Evolutionary conservation across 495 filamentous ascomycete genomes (phyloP), one percentile per base, ranked within the genome.

Genomic region (Penicillium herquei): DNA sequence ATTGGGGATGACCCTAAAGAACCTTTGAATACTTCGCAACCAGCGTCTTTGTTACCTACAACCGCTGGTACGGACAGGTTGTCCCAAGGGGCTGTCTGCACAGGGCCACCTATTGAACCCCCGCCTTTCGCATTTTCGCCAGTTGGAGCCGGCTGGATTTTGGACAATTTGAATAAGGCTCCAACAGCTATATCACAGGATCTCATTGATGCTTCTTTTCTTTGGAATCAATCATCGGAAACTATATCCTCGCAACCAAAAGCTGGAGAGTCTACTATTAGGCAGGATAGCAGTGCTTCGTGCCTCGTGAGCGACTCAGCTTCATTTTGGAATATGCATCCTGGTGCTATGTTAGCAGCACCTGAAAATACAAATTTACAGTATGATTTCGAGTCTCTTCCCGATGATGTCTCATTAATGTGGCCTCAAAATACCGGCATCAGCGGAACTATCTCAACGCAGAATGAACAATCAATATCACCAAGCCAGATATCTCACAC

Each of bases 301-400:
- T 45, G 48, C 39, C 51, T 55, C 16, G 35, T 62, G 12, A 37
- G 51, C 12, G 47, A 62, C 42, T 42, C 58, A 6, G 54, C 58
- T 0, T 21, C 49, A 1, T 61, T 61, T 35, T 61, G 58, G 58
- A 54, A 44, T 13, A 50, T 57, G 21, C 45, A 54, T 30, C 40
- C 50, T 6, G 42, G 54, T 11, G 9, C 39, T n/a, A 3, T 57
- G 2, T 42, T 39, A 8, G 54, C 50, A 12, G 40, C 58, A n/a
- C 45, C 54, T 16, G 1, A 21, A 39, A 31, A 53, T 14, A 18
- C 9, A 1, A 37, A 31, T 16, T 2, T 51, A n/a, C 51, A 49
- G 5, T 51, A 45, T 16, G 47, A 33, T 12, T 6, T 30, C 6
- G 49, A n/a, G 5, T 10, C 6, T 16, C 51, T 59, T 5, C 18